Percentiles rank a stretch among this genome's conserved stretches.
These are phyloP conservation scores for Coniferiporia weirii DNA, from an alignment of 1,284 basidiomycete species.

Conservation along the genomic window DNA sequence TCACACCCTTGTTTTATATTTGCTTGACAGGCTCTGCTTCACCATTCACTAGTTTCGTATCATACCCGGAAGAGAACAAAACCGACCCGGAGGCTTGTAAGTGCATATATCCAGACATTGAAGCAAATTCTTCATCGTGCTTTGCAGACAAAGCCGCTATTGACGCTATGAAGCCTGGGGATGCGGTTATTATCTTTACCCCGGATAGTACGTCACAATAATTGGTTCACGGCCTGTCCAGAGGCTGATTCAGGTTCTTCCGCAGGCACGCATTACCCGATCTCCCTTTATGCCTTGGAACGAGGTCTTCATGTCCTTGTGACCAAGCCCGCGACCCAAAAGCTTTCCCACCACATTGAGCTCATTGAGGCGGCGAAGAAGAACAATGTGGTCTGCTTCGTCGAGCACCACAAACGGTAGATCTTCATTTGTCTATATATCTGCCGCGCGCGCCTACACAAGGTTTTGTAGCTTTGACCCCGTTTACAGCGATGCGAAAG, in stretches of 20 bases:
- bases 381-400: slow-evolving; percentile 83
- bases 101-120: slow-evolving; percentile 26
- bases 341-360: slow-evolving; percentile 75
- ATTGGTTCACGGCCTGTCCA: slow-evolving; percentile 15
- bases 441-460: neutral
- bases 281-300: slow-evolving; percentile 82
- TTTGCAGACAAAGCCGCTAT: slow-evolving; percentile 81
- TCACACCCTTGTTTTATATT: neutral
- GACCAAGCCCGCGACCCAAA: slow-evolving; percentile 89
- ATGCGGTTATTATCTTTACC: slow-evolving; percentile 85
- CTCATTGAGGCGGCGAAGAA: slow-evolving; percentile 72
- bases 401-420: slow-evolving; percentile 82
- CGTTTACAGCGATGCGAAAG: slow-evolving; percentile 86
- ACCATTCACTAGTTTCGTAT: slow-evolving; percentile 53
- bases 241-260: slow-evolving; percentile 11
- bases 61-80: slow-evolving; percentile 68
- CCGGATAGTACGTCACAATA: slow-evolving; percentile 61
- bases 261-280: slow-evolving; percentile 79
- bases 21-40: neutral
- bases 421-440: slow-evolving; percentile 2
- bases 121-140: neutral
- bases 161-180: slow-evolving; percentile 69
- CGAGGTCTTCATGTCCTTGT: slow-evolving; percentile 82
- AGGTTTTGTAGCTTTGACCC: slow-evolving; percentile 70
- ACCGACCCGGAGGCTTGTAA: slow-evolving; percentile 79